Base-by-base conservation (phyloP, 2,329 filamentous ascomycete genomes). In the Cercospora zeae-maydis region DNA sequence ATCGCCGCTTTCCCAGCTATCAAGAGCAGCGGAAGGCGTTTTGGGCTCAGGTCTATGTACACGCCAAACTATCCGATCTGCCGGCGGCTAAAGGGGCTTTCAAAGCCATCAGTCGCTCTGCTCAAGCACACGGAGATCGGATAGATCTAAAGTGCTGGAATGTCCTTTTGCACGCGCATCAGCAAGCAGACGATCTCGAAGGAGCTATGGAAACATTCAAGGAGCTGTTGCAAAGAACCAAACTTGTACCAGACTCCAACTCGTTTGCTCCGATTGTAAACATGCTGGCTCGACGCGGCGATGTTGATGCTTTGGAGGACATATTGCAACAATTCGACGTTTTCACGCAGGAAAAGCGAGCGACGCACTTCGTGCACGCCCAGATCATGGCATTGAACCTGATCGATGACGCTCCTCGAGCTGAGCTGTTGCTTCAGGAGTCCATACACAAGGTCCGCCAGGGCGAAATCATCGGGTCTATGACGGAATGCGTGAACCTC, bases 251-350 rank as follows among this genome's bases (percentile, higher is more conserved):
- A 0, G 84, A 91, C 73, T 71, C 78, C 0, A 82, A 85, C 69
- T 90, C 88, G 0, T 92, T 91, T 70, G 86, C 84, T 2, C 89
- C 88, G 4, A 78, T 96, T 66, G 90, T 96, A 84, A 83, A 85
- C 24, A 81, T 96, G 70, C 85, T 86, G 56, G 87, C 88, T 14
- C 81, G 81, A 13, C 83, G 86, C 68, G 92, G 93, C 21, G 92
- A 97, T 72, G 77, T 93, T 1, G 84, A 88, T 21, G 84, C 84
- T 58, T 86, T 90, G 1, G 79, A 88, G 24, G 81, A 87, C 21
- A 76, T 96, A 14, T 86, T 90, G 68, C 80, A 82, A 31, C 72
- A 74, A 54, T 79, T 85, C 61, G 88, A 90, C 13, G 83, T 86
- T 63, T 72, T 82, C n/a, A 73, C 78, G 2, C 72, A 77, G 0